Evolutionary conservation across 768 basidiomycete genomes (phyloP).

Genomic region (Suillus tomentosus): DNA sequence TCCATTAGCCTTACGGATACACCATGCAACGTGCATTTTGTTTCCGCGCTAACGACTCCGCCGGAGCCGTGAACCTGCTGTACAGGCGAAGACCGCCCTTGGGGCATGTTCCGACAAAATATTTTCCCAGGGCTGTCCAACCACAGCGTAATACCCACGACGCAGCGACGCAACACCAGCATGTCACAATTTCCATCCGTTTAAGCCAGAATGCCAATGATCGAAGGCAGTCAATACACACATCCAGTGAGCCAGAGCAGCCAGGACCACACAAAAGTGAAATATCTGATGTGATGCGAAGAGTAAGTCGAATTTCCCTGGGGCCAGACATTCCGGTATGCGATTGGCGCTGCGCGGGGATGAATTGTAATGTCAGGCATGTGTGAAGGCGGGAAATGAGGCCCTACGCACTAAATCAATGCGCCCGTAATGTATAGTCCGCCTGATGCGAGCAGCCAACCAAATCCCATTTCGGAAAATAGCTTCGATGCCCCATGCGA

Average conservation of each 20-base stretch:
- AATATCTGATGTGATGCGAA: constrained; percentile 90
- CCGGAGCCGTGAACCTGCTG: constrained; percentile 15
- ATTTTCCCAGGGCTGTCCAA: constrained; percentile 17
- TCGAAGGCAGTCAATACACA: constrained; percentile 57
- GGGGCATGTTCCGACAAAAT: constrained; percentile 24
- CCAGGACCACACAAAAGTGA: constrained; percentile 76
- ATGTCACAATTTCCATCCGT: constrained; percentile 24
- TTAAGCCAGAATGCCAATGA: constrained; percentile 50
- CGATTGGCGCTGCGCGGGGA: constrained; percentile 72
- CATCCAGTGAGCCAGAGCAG: constrained; percentile 67
- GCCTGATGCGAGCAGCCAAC: constrained; percentile 71
- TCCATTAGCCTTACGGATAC: constrained; percentile 27
- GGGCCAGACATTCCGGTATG: constrained; percentile 73
- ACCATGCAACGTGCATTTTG: constrained; percentile 31
- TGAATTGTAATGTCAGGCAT: constrained; percentile 30
- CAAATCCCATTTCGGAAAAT: constrained; percentile 64
- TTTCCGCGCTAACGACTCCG: constrained; percentile 29
- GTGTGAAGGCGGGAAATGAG: constrained; percentile 30
- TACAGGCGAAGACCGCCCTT: constrained; percentile 7
- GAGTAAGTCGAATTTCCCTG: constrained; percentile 80
- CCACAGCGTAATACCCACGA: constrained; percentile 16
- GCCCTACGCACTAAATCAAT: constrained; percentile 69
- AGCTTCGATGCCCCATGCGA: constrained; percentile 59
- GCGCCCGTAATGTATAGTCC: constrained; percentile 79
- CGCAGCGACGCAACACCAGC: constrained; percentile 17